Evolutionary conservation across 805 yeast species (phyloP).

Genomic region (Kazachstania kunashirensis): DNA sequence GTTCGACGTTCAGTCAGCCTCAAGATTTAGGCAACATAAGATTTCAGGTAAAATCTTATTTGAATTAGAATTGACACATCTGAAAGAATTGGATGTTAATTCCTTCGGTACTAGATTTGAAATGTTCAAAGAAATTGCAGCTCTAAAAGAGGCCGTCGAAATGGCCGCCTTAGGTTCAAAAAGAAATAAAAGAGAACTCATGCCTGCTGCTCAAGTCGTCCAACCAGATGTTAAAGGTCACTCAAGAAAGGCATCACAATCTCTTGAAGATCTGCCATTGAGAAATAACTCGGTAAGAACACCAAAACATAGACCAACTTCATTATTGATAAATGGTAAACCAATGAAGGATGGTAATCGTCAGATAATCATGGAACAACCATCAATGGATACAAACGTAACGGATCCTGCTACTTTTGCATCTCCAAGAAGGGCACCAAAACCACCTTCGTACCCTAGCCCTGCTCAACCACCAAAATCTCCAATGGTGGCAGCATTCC

Average conservation of each 20-base stretch:
- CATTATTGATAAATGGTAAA: conserved; percentile 11
- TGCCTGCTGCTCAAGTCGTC: conserved; percentile 35
- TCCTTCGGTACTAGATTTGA: conserved; percentile 95
- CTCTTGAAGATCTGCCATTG: conserved; percentile 16
- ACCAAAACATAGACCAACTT: conserved; percentile 11
- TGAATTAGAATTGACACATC: conserved; percentile 73
- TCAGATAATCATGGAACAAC: conserved; percentile 6
- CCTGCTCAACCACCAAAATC: conserved; percentile 33
- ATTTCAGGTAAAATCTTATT: conserved; percentile 79
- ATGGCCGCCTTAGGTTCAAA: neutral
- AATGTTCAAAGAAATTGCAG: conserved; percentile 79
- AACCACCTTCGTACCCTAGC: conserved; percentile 47
- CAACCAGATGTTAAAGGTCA: conserved; percentile 13
- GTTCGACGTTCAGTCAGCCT: conserved; percentile 64
- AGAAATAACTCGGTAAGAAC: neutral
- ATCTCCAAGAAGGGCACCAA: conserved; percentile 68
- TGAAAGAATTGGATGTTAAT: conserved; percentile 84
- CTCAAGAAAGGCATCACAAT: conserved; percentile 13
- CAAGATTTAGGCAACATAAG: conserved; percentile 76
- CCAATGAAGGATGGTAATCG: conserved; percentile 2
- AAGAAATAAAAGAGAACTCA: conserved; percentile 13
- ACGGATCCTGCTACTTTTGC: conserved; percentile 32
- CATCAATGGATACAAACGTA: conserved; percentile 10
- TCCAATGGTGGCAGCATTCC: no score
- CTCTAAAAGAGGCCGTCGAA: conserved; percentile 30